Evolutionary conservation across 805 yeast genomes (phyloP), one percentile per base, ranked within the genome.

Genomic region (Ogataea ganodermae): DNA sequence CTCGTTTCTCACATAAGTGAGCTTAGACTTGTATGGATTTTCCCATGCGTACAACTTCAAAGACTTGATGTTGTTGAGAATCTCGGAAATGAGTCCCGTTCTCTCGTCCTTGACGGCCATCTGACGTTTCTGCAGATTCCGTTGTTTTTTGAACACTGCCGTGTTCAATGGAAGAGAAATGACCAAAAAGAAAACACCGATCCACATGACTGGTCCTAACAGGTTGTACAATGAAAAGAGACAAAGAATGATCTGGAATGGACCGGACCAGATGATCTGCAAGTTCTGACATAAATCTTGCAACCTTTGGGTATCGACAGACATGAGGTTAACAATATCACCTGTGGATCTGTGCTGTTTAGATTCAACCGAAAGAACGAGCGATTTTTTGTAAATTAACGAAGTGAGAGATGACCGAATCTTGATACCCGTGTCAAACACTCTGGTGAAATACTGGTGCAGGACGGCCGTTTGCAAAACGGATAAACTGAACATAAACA

Each of bases 31-130:
- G 64, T 89, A 90, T 3, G 98, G 96, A 26, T 65, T 71, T 69
- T 94, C 99, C 99, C 99, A 94, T 2, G 95, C 96, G 62, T 94
- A 94, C 42, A 95, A 75, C 66, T 94, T 94, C 64, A 94, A 74
- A 10, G 97, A 89, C 70, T 90, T 92, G 66, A 94, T 89, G 61
- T 91, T 92, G 65, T 88, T 89, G 65, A 92, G 75, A 46, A 92
- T 87, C 65, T 92, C 97, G 51, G 89, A 83, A 46, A 89, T 86
- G 36, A 91, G 73, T 56, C 97, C 82, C 9, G 97, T 87, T 73
- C 99, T 83, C 65, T 85, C 86, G 69, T 94, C 99, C 66, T 94
- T 92, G 61, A 80, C 79, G 54, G 78, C 79, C 98, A 94, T 94
- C 69, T 90, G 97, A 6, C 74, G 66, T 63, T 86, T 87, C 68